Evolutionary conservation across 2,329 filamentous ascomycete species (phyloP).

Genomic region (Dactylonectria estremocensis): DNA sequence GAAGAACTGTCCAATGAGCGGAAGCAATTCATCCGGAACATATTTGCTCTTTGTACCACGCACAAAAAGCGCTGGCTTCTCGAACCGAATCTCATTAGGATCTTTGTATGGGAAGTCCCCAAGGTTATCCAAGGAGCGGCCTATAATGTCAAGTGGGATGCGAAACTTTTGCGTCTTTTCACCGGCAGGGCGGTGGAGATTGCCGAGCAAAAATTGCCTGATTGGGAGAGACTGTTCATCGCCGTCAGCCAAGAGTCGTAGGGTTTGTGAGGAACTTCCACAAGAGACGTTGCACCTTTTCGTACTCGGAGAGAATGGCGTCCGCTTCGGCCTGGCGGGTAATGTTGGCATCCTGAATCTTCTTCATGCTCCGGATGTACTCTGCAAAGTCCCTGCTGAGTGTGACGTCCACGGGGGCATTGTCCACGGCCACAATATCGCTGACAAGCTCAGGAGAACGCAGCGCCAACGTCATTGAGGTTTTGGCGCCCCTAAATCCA

Average conservation of each 20-base stretch:
- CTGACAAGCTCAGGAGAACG: slow-evolving; percentile 76
- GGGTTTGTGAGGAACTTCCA: not conserved
- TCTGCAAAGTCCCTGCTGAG: slow-evolving; percentile 82
- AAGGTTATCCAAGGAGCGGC: slow-evolving; percentile 78
- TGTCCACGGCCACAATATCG: slow-evolving; percentile 88
- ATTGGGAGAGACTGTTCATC: slow-evolving; percentile 74
- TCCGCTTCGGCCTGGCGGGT: slow-evolving; percentile 85
- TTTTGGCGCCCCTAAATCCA: slow-evolving; percentile 84
- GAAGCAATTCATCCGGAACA: slow-evolving; percentile 84
- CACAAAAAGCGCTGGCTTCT: slow-evolving; percentile 86
- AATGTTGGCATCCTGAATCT: slow-evolving; percentile 79
- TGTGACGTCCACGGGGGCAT: slow-evolving; percentile 87
- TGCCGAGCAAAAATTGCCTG: slow-evolving; percentile 92
- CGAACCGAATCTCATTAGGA: slow-evolving; percentile 77
- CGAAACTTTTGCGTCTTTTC: slow-evolving; percentile 78
- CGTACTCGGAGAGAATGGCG: slow-evolving; percentile 81
- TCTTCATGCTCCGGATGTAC: slow-evolving; percentile 89
- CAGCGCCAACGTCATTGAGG: slow-evolving; percentile 89
- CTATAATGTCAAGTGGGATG: slow-evolving; percentile 82
- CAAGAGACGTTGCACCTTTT: slow-evolving; percentile 64
- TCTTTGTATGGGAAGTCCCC: slow-evolving; percentile 91
- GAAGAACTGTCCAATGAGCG: slow-evolving; percentile 87
- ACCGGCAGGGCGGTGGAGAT: slow-evolving; percentile 73
- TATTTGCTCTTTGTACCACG: slow-evolving; percentile 84
- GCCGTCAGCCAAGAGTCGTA: not conserved